Base-by-base conservation (phyloP, 2,329 filamentous ascomycete species). In the Aspergillus fumigatus region DNA sequence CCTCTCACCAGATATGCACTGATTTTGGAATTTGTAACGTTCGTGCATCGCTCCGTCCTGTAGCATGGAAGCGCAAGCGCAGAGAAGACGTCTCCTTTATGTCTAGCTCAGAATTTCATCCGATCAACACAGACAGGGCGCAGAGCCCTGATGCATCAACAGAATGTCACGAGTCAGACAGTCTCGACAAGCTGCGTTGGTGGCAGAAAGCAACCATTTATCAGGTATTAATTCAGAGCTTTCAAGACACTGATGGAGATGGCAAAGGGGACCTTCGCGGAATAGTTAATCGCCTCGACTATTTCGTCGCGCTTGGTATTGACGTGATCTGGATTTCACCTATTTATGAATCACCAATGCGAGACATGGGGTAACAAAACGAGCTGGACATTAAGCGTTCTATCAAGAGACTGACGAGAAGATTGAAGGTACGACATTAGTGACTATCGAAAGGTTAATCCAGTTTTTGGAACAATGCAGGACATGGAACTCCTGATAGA, bases 361-460 rank as follows among this genome's bases (percentile, higher is more conserved):
- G 73, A 2, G 79, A 81, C 53, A 80, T 80, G 76, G 79, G 79
- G 35, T 81, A 80, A 54, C 77, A 78, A 32, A 14, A 19, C 25
- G 52, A n/a, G 32, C 27, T n/a, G 48, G 43, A 49, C 17, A 47
- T 25, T 11, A 26, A 23, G 43, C 6, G 10, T 47, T 6, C 3
- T 23, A 26, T 25, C 43, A 23, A 7, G 19, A 26, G n/a, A 25
- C 43, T 47, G 21, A 47, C 23, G 19, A 47, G 23, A 23, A 26
- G 19, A 23, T 40, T n/a, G 43, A 19, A 62, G 58, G 27, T 60
- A 60, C 23, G 87, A 88, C 65, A 85, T 88, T 50, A 80, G 82
- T 41, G 59, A 73, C 49, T 70, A 81, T 65, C 73, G 76, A 54
- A 71, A 73, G 53, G 78, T 81, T 50, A 75, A 81, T 58, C 77